Conservation (phyloP, 2,329 filamentous ascomycete species). For the Cladobotryum mycophilum region DNA sequence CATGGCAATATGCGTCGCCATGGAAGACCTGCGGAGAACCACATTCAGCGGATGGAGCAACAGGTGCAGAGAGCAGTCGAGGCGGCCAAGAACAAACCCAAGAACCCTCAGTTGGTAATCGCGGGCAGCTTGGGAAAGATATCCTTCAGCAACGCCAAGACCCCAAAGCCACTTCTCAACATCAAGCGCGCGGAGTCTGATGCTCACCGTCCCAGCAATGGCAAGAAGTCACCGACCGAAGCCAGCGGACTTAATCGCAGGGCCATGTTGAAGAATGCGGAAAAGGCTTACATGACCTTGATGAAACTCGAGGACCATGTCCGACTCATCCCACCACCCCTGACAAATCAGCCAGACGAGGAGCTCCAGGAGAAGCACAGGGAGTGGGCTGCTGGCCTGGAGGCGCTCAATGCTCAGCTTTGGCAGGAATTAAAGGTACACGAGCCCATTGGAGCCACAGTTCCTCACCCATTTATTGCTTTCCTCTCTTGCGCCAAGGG, state of each 20-base stretch:
- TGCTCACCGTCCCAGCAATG: conserved; percentile 44
- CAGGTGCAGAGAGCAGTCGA: conserved; percentile 96
- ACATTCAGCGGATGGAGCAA: conserved; percentile 98
- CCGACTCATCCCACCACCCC: conserved; percentile 62
- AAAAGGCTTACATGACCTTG: conserved; percentile 77
- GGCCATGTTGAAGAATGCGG: conserved; percentile 76
- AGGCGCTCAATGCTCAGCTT: conserved; percentile 68
- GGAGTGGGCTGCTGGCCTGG: conserved; percentile 59
- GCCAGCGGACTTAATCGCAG: conserved; percentile 66
- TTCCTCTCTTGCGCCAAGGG: conserved; percentile 93
- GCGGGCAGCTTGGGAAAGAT: conserved; percentile 97
- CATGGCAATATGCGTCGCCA: conserved; percentile 69
- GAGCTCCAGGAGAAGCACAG: conserved; percentile 67
- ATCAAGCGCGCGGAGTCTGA: conserved; percentile 82
- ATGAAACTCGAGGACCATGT: conserved; percentile 96
- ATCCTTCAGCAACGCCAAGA: conserved; percentile 97
- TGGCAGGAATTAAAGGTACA: conserved; percentile 89
- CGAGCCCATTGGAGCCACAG: conserved; percentile 74
- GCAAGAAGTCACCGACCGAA: conserved; percentile 33
- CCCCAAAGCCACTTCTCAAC: conserved; percentile 87
- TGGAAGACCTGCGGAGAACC: conserved; percentile 82
- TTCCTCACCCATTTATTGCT: conserved; percentile 88
- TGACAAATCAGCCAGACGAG: conserved; percentile 52
- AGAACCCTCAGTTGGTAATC: conserved; percentile 94
- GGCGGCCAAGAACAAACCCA: conserved; percentile 93